Evolutionary conservation across 108 stramenopile species (phyloP).

Genomic region (Craspedostauros australis): DNA sequence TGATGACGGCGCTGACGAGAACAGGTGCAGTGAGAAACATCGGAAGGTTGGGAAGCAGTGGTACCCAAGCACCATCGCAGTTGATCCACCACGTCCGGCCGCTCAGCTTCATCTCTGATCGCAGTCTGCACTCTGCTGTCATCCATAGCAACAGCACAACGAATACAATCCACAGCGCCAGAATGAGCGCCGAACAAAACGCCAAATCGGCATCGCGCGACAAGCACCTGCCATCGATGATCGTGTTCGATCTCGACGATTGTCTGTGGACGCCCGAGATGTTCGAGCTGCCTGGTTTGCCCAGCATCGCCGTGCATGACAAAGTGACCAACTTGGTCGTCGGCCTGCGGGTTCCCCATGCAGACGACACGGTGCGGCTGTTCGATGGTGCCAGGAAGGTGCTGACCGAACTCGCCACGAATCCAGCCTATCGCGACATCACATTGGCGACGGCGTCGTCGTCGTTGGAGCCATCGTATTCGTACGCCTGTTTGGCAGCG

Average conservation of each 20-base stretch:
- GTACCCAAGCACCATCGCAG: too few relatives aligned
- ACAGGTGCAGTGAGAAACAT: too few relatives aligned
- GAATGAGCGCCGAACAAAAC: too few relatives aligned
- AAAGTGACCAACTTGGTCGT: slow-evolving; percentile 29
- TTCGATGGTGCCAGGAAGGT: slow-evolving; percentile 39
- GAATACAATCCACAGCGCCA: too few relatives aligned
- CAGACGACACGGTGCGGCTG: slow-evolving; percentile 26
- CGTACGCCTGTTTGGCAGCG: slow-evolving; percentile 37
- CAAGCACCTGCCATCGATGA: slow-evolving; percentile 56
- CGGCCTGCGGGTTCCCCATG: slow-evolving; percentile 16
- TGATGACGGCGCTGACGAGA: too few relatives aligned
- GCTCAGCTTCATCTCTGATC: too few relatives aligned
- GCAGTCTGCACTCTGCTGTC: too few relatives aligned
- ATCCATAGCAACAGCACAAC: too few relatives aligned
- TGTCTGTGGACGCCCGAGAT: slow-evolving; percentile 72
- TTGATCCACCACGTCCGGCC: too few relatives aligned
- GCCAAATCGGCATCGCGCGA: too few relatives aligned
- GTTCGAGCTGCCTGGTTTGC: slow-evolving; percentile 46
- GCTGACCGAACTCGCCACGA: slow-evolving; percentile 36
- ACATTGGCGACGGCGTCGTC: slow-evolving; percentile 46
- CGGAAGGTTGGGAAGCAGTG: too few relatives aligned
- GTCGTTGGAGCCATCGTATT: slow-evolving; percentile 57
- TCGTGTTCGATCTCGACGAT: slow-evolving; percentile 72
- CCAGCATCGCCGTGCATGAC: slow-evolving; percentile 41
- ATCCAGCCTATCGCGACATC: slow-evolving; percentile 37